Evolutionary conservation across 345 rosid species (phyloP).

Genomic region (Melastoma malabathricum): DNA sequence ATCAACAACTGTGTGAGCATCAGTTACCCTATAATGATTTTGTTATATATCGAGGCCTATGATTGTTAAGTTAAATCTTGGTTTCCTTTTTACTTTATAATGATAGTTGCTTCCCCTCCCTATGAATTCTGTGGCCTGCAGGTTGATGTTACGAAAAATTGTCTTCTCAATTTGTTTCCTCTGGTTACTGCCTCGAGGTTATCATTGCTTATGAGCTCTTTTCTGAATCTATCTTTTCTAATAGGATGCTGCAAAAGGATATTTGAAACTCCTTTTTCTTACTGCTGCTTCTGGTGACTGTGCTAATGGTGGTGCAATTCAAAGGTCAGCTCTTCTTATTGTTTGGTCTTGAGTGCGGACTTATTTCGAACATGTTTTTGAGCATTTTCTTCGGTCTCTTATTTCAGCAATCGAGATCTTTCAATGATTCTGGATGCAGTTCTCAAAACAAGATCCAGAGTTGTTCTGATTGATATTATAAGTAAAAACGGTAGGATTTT

Average conservation of each 20-base stretch:
- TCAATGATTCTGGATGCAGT: slow-evolving; percentile 99
- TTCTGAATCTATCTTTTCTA: slow-evolving; percentile 14
- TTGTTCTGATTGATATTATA: slow-evolving; percentile 64
- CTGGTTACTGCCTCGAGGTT: neutral
- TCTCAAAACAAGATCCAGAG: slow-evolving; percentile 82
- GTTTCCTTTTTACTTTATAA: no score
- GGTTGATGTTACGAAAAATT: no score
- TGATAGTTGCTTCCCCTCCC: no score
- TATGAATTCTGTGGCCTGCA: no score
- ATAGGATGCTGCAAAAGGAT: slow-evolving; percentile 88
- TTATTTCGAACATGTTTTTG: slow-evolving; percentile 10
- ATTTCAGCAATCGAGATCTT: slow-evolving; percentile 88
- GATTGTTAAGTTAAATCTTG: no score
- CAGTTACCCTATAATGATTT: no score
- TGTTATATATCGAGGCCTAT: no score
- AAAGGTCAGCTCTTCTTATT: slow-evolving; percentile 40
- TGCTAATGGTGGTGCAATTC: slow-evolving; percentile 77
- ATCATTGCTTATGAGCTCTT: slow-evolving; percentile 10
- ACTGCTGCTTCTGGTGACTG: slow-evolving; percentile 92
- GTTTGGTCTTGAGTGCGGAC: slow-evolving; percentile 1
- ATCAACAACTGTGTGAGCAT: no score
- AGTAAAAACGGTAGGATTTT: slow-evolving; percentile 65
- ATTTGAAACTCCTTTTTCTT: slow-evolving; percentile 88
- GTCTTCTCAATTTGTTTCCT: no score
- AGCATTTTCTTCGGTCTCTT: slow-evolving; percentile 12